Evolutionary conservation across 192 early-diverging fungal species (phyloP).

Genomic region (Umbelopsis ramanniana): DNA sequence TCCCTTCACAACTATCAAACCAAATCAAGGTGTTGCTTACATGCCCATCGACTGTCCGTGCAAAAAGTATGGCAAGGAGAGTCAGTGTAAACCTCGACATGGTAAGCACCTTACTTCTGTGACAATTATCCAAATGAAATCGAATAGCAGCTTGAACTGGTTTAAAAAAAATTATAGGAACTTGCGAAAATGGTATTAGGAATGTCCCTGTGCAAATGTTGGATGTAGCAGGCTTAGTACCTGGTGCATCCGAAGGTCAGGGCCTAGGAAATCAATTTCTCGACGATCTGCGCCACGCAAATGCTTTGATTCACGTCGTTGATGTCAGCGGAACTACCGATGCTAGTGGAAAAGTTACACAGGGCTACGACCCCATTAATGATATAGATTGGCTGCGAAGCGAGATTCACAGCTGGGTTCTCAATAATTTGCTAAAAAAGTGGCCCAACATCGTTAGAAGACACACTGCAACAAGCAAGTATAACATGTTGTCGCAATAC

Average conservation of each 20-base stretch:
- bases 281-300: constrained; percentile 79
- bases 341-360: constrained; percentile 72
- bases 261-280: constrained; percentile 83
- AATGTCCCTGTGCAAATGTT: constrained; percentile 73
- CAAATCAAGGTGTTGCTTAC: constrained; percentile 81
- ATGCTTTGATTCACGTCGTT: constrained; percentile 83
- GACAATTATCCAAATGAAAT: too few relatives aligned
- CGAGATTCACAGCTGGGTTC: constrained; percentile 81
- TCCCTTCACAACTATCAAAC: constrained; percentile 88
- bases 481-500: background rate
- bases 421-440: constrained; percentile 68
- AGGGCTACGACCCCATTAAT: constrained; percentile 81
- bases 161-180: constrained; percentile 42
- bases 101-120: constrained; percentile 39
- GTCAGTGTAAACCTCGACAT: constrained; percentile 72
- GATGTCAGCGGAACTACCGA: constrained; percentile 87
- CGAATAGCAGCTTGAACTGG: background rate
- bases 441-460: constrained; percentile 72
- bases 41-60: constrained; percentile 78
- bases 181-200: constrained; percentile 68
- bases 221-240: constrained; percentile 85
- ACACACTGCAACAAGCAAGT: constrained; percentile 62
- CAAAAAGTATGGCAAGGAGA: constrained; percentile 51
- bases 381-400: constrained; percentile 82
- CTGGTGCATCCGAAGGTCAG: constrained; percentile 75